A percentile compares a stretch with the other conserved stretches of the same genome.
Conservation (phyloP, 1,284 basidiomycete species). For the Puccinia horiana region DNA sequence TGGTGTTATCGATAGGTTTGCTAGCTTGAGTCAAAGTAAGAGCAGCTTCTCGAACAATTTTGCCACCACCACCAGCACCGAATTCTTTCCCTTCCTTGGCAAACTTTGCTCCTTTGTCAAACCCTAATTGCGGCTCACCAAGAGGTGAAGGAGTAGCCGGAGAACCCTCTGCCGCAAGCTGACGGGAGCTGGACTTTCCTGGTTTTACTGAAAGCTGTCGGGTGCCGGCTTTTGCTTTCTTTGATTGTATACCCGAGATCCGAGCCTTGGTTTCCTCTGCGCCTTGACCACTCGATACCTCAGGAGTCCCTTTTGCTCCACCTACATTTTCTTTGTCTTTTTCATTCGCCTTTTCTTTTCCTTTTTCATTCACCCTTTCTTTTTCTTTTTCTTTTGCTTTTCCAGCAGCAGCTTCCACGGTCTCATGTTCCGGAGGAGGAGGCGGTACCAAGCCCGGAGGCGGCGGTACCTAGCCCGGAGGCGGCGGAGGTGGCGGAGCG, state of each 20-base stretch:
- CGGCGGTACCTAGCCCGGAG: not conserved
- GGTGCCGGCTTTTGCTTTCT: not conserved
- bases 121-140: not conserved
- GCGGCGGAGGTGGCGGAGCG: not conserved
- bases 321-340: not conserved
- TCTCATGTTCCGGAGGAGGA: not conserved
- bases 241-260: not conserved
- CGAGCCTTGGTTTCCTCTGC: not conserved
- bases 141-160: not conserved
- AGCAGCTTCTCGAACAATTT: constrained; percentile 12
- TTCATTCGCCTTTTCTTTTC: not conserved
- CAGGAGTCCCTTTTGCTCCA: not conserved
- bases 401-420: not conserved
- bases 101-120: not conserved
- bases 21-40: constrained; percentile 5
- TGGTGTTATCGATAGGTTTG: not conserved
- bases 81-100: not conserved
- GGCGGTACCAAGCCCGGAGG: not conserved
- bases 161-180: not conserved
- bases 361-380: not conserved
- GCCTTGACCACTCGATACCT: not conserved
- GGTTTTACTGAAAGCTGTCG: not conserved
- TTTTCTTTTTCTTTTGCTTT: not conserved
- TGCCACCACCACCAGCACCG: not conserved
- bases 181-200: not conserved